phyloP scores from a whole-genome alignment of 2,329 filamentous ascomycete genomes.

The Apiospora kogelbergensis region DNA sequence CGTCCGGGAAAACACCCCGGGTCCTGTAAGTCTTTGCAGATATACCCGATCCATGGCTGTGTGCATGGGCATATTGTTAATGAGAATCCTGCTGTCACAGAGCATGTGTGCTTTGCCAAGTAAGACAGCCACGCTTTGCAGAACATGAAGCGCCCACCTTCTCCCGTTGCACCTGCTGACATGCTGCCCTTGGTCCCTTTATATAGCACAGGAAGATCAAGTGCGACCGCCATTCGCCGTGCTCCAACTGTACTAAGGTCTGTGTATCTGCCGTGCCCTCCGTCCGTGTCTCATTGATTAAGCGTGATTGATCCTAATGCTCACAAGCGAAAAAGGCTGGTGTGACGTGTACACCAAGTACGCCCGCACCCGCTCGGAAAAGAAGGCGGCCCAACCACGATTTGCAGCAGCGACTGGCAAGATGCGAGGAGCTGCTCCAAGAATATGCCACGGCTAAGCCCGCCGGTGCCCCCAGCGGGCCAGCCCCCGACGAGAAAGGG shows the following conservation, averaged over 20 bases:
- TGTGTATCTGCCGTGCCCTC: slow-evolving; percentile 1
- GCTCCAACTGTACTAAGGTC: slow-evolving; percentile 62
- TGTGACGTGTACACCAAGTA: slow-evolving; percentile 59
- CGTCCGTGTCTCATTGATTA: not conserved
- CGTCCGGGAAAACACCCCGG: slow-evolving; percentile 27
- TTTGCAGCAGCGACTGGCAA: slow-evolving; percentile 58
- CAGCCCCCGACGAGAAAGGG: slow-evolving; percentile 30
- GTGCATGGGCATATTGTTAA: not conserved
- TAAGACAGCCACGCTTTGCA: not conserved
- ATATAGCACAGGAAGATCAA: slow-evolving; percentile 53
- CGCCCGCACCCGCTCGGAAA: slow-evolving; percentile 59
- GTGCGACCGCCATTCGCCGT: slow-evolving; percentile 59
- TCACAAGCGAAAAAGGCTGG: slow-evolving; percentile 45
- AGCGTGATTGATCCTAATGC: slow-evolving; percentile 5
- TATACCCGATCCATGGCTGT: not conserved
- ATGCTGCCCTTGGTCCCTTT: not conserved
- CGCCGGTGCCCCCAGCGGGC: slow-evolving; percentile 21
- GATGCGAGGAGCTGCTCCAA: slow-evolving; percentile 59
- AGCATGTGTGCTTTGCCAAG: slow-evolving; percentile 24
- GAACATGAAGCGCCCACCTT: not conserved
- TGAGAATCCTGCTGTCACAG: not conserved
- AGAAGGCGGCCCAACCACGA: slow-evolving; percentile 60
- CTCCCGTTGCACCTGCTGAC: not conserved
- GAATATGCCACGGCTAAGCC: slow-evolving; percentile 48
- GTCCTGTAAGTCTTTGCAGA: slow-evolving; percentile 20